phyloP scores from a whole-genome alignment of 2,329 filamentous ascomycete species.

The Fusarium nisikadoi region DNA sequence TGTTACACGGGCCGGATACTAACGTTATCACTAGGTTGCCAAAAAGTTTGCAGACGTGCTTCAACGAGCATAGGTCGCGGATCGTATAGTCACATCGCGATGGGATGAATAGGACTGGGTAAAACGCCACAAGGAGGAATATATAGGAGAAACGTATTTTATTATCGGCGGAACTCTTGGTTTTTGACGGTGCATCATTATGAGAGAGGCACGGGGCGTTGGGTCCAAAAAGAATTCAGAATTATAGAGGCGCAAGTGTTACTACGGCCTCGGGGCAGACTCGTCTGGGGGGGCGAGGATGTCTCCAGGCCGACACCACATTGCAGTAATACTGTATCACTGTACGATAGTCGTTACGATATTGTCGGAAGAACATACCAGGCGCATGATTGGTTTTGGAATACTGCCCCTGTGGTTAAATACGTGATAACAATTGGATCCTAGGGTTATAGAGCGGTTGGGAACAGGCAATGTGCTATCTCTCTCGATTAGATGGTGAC shows the following conservation, averaged over 20 bases:
- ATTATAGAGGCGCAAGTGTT: slow-evolving; percentile 44
- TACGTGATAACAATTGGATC: background rate
- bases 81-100: background rate
- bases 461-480: background rate
- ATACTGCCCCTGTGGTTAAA: slow-evolving; percentile 2
- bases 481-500: slow-evolving; percentile 41
- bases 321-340: slow-evolving; percentile 51
- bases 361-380: slow-evolving; percentile 44
- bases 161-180: slow-evolving; percentile 37
- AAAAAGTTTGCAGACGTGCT: slow-evolving; percentile 51
- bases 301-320: slow-evolving; percentile 24
- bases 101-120: slow-evolving; percentile 13
- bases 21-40: slow-evolving; percentile 46
- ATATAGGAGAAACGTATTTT: slow-evolving; percentile 29
- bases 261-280: slow-evolving; percentile 21
- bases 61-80: slow-evolving; percentile 46
- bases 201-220: slow-evolving; percentile 37
- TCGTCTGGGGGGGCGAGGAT: slow-evolving; percentile 44
- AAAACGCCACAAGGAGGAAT: slow-evolving; percentile 27
- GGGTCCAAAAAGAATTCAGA: slow-evolving; percentile 43
- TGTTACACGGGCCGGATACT: background rate
- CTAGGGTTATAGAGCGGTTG: background rate
- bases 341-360: slow-evolving; percentile 51
- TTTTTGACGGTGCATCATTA: slow-evolving; percentile 39
- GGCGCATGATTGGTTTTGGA: slow-evolving; percentile 41